These are phyloP conservation scores for Yamadazyma kitorensis DNA, from an alignment of 805 yeast genomes.

Conservation along the genomic window DNA sequence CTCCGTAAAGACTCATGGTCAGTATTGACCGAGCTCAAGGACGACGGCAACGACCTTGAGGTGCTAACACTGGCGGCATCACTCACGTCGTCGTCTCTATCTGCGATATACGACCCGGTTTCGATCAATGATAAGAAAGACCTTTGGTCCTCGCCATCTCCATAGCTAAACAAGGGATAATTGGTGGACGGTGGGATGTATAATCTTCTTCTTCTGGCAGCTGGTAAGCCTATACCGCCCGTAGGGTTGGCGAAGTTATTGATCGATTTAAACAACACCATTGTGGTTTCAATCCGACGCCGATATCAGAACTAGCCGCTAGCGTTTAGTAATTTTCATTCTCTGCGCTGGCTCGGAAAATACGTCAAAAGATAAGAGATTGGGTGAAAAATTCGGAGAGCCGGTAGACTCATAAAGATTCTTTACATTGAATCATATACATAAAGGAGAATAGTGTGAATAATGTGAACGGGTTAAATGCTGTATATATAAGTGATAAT, in stretches of 20 bases:
- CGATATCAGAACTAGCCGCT: no score
- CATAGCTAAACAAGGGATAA: conserved; percentile 40
- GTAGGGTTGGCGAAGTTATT: conserved; percentile 41
- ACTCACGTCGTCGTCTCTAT: conserved; percentile 26
- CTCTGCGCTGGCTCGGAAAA: no score
- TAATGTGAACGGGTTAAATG: no score
- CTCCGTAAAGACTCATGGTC: conserved; percentile 27
- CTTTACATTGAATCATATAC: no score
- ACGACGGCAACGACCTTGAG: conserved; percentile 40
- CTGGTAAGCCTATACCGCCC: conserved; percentile 27
- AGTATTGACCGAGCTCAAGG: conserved; percentile 36
- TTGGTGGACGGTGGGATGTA: conserved; percentile 46
- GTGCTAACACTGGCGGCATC: conserved; percentile 42
- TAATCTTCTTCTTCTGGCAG: conserved; percentile 37
- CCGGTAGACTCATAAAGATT: no score
- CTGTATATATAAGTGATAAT: no score
- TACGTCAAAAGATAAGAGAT: no score
- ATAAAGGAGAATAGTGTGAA: no score
- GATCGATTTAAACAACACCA: conserved; percentile 41
- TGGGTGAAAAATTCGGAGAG: no score
- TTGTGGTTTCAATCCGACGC: no score
- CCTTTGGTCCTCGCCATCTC: conserved; percentile 43
- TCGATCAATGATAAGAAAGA: conserved; percentile 41
- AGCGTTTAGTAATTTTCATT: no score
- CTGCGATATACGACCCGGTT: conserved; percentile 28